Conservation (phyloP, 805 yeast species). For the Candida saitoana region DNA sequence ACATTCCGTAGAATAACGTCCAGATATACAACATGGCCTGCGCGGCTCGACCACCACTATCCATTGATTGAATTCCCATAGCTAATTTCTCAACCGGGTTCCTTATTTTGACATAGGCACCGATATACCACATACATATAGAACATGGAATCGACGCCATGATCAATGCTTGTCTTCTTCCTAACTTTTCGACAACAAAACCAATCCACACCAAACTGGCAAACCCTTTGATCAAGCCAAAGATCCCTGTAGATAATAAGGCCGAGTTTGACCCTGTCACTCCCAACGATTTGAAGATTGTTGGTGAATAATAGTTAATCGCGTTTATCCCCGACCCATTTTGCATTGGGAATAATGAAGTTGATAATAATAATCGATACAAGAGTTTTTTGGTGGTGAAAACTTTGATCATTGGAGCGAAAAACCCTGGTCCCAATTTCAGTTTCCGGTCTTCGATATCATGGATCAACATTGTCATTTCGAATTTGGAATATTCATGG, state of each 20-base stretch:
- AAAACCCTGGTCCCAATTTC: slow-evolving; percentile 33
- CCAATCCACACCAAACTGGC: slow-evolving; percentile 43
- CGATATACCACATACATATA: slow-evolving; percentile 45
- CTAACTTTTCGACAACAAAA: slow-evolving; percentile 43
- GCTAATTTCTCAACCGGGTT: slow-evolving; percentile 24
- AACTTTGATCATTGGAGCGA: slow-evolving; percentile 37
- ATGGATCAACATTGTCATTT: slow-evolving; percentile 24
- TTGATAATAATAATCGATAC: slow-evolving; percentile 34
- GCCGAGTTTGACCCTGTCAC: slow-evolving; percentile 42
- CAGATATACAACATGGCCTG: slow-evolving; percentile 44
- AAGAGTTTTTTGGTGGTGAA: slow-evolving; percentile 24
- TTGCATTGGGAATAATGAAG: slow-evolving; percentile 39
- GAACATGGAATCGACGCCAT: slow-evolving; percentile 37
- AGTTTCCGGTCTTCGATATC: slow-evolving; percentile 23
- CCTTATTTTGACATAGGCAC: slow-evolving; percentile 42
- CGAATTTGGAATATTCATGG: slow-evolving; percentile 39
- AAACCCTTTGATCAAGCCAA: slow-evolving; percentile 47
- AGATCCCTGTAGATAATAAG: slow-evolving; percentile 49
- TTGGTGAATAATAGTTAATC: slow-evolving; percentile 51
- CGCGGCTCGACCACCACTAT: slow-evolving; percentile 41
- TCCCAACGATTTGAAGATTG: slow-evolving; percentile 47
- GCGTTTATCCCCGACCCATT: slow-evolving; percentile 49
- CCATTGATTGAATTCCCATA: slow-evolving; percentile 17
- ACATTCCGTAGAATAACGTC: slow-evolving; percentile 41
- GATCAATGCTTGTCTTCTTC: slow-evolving; percentile 42